Percentiles rank a stretch among this genome's conserved stretches.
phyloP scores from a whole-genome alignment of 2,329 filamentous ascomycete species.

The Hymenoscyphus fructigenus region DNA sequence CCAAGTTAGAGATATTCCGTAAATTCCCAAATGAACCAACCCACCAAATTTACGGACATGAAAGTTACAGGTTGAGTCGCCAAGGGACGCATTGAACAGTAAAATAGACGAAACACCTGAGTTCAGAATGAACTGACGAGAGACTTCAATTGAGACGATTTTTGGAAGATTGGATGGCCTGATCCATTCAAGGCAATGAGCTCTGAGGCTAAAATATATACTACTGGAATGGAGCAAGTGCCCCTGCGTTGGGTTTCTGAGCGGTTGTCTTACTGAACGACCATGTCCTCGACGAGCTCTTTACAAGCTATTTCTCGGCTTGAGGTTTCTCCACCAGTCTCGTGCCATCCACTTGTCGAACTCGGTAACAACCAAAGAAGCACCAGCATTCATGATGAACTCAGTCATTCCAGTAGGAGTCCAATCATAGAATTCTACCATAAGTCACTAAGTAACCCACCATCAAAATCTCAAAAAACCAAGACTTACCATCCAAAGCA shows the following conservation, averaged over 20 bases:
- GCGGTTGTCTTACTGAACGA: background rate
- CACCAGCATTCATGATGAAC: slow-evolving; percentile 49
- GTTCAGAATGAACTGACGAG: too few species aligned
- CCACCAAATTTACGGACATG: too few species aligned
- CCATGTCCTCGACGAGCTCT: background rate
- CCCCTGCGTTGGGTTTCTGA: background rate
- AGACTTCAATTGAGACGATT: too few species aligned
- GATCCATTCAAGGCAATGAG: background rate
- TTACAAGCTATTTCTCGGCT: slow-evolving; percentile 11
- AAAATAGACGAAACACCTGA: too few species aligned
- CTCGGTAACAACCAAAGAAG: slow-evolving; percentile 44
- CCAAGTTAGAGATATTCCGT: too few species aligned
- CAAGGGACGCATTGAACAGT: too few species aligned
- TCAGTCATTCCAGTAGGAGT: slow-evolving; percentile 42
- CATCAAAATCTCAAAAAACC: slow-evolving; percentile 42
- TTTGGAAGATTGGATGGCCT: background rate
- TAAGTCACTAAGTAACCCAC: background rate
- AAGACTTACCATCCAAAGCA: slow-evolving; percentile 39
- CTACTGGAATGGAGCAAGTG: background rate
- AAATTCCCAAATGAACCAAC: too few species aligned
- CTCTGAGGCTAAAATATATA: background rate
- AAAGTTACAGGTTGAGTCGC: too few species aligned
- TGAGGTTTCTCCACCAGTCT: slow-evolving; percentile 46
- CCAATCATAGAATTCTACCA: slow-evolving; percentile 42
- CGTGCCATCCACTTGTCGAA: slow-evolving; percentile 51